phyloP scores from a whole-genome alignment of 83 land plant species.

The Picea mariana region DNA sequence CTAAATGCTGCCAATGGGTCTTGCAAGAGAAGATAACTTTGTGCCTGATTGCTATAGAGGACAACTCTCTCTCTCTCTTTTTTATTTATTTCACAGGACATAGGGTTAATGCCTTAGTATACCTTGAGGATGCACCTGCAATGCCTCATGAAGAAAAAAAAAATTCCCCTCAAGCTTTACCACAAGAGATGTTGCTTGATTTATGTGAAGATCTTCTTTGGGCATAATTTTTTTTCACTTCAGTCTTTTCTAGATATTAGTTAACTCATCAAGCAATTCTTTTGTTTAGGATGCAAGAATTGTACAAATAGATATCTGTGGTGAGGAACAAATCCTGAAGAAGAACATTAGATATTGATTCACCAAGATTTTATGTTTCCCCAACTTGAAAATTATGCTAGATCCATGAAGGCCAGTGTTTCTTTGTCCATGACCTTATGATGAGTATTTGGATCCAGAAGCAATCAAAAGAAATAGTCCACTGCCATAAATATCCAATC shows the following conservation, averaged over 20 bases:
- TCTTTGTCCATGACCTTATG: constrained; percentile 71
- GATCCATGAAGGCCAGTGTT: constrained; percentile 53
- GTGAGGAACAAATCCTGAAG: constrained; percentile 52
- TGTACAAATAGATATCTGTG: constrained; percentile 42
- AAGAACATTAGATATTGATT: constrained; percentile 53
- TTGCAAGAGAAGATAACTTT: constrained; percentile 84
- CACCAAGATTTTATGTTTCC: constrained; percentile 73
- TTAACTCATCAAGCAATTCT: constrained; percentile 67
- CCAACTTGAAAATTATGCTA: constrained; percentile 66
- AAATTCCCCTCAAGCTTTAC: constrained; percentile 97
- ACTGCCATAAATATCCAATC: constrained; percentile 99
- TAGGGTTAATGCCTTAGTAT: constrained; percentile 82
- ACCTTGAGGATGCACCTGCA: constrained; percentile 84
- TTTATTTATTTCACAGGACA: constrained; percentile 87
- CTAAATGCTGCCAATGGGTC: constrained; percentile 88
- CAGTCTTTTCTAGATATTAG: constrained; percentile 48
- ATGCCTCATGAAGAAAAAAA: constrained; percentile 89
- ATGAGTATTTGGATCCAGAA: constrained; percentile 77
- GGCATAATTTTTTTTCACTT: constrained; percentile 88
- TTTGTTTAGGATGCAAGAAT: constrained; percentile 45
- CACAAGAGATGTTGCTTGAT: constrained; percentile 88
- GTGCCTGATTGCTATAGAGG: constrained; percentile 93
- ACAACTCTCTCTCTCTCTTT: constrained; percentile 93
- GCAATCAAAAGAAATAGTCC: constrained; percentile 88
- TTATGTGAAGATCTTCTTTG: constrained; percentile 90